Conservation (phyloP, 2,329 filamentous ascomycete species). For the Paraphaeosphaeria minitans region DNA sequence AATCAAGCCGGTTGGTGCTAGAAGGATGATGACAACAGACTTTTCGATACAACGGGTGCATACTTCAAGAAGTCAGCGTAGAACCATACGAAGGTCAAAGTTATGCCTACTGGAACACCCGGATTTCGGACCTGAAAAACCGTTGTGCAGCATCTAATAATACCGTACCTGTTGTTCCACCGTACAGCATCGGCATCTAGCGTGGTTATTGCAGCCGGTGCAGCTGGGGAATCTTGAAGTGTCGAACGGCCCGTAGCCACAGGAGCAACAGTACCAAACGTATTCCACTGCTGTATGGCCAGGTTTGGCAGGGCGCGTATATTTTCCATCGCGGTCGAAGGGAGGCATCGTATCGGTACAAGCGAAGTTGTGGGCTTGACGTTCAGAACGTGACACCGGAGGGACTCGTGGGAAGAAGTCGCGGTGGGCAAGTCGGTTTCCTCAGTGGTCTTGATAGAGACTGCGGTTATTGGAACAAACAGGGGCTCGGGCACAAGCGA, state of each 20-base stretch:
- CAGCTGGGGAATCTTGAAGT: neutral
- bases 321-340: neutral
- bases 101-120: neutral
- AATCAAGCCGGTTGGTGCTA: neutral
- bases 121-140: neutral
- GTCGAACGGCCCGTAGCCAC: neutral
- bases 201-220: neutral
- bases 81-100: neutral
- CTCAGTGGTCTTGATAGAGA: neutral
- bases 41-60: neutral
- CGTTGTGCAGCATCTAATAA: neutral
- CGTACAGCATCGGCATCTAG: neutral
- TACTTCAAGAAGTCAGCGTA: neutral
- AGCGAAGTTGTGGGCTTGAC: neutral
- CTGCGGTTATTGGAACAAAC: neutral
- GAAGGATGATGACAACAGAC: neutral
- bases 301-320: neutral
- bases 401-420: neutral
- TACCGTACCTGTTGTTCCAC: neutral
- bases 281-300: neutral
- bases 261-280: conserved; percentile 4
- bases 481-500: neutral
- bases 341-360: neutral
- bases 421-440: neutral
- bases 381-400: neutral